These are phyloP conservation scores for Sinapis alba DNA, from an alignment of 441 rosid genomes.

Conservation along the genomic window DNA sequence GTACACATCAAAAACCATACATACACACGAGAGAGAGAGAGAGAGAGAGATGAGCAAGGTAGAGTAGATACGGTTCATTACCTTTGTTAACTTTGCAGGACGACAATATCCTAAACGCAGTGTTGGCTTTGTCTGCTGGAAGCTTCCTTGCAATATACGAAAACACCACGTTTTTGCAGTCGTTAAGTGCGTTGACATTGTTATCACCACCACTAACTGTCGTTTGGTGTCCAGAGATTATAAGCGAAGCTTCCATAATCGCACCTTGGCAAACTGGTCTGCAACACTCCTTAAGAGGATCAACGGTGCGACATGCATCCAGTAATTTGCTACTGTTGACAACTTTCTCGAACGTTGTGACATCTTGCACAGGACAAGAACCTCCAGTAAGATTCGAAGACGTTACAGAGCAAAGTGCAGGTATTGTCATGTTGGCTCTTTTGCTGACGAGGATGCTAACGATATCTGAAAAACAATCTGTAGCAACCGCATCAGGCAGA, in stretches of 20 bases:
- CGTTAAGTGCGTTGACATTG: conserved; percentile 57
- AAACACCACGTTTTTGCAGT: conserved; percentile 86
- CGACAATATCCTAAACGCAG: conserved; percentile 80
- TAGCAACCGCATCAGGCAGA: conserved; percentile 65
- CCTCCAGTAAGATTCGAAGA: conserved; percentile 89
- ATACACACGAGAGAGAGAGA: neutral
- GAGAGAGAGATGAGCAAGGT: neutral
- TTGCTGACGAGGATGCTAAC: conserved; percentile 79
- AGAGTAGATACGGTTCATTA: conserved; percentile 29
- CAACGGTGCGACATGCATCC: conserved; percentile 81
- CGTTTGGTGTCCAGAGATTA: conserved; percentile 64
- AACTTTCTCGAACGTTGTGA: conserved; percentile 60
- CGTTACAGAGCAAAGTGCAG: conserved; percentile 78
- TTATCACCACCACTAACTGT: conserved; percentile 43
- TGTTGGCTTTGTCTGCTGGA: conserved; percentile 63
- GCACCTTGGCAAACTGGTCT: conserved; percentile 91
- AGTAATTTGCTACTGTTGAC: conserved; percentile 84
- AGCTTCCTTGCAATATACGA: conserved; percentile 85
- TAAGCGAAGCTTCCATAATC: conserved; percentile 81
- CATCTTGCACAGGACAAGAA: conserved; percentile 81
- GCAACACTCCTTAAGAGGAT: conserved; percentile 93
- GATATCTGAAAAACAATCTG: conserved; percentile 97
- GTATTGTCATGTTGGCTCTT: conserved; percentile 82
- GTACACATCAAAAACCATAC: conserved; percentile 8
- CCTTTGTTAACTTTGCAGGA: conserved; percentile 98